Percentiles rank a stretch among this genome's conserved stretches.
phyloP scores from a whole-genome alignment of 2,329 filamentous ascomycete genomes.

The Rhexocercosporidium sp. region DNA sequence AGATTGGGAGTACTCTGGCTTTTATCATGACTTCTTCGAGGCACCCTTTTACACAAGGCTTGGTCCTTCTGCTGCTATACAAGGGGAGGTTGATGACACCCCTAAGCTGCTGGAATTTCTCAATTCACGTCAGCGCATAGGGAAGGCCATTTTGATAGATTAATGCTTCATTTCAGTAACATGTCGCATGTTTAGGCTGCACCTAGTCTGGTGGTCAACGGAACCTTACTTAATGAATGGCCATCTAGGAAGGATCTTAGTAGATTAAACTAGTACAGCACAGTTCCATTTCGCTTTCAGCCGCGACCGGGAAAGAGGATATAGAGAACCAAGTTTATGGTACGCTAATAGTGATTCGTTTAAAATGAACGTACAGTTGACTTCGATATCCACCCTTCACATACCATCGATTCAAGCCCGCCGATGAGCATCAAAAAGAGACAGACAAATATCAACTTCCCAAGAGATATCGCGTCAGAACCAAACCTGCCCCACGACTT shows the following conservation, averaged over 20 bases:
- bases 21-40: background rate
- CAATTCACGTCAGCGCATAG: background rate
- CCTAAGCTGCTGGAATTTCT: background rate
- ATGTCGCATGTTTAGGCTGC: background rate
- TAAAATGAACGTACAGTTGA: too few relatives aligned
- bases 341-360: too few relatives aligned
- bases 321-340: background rate
- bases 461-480: too few relatives aligned
- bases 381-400: too few relatives aligned
- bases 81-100: background rate
- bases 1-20: background rate
- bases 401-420: too few relatives aligned
- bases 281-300: background rate
- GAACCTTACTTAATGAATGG: background rate
- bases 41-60: background rate
- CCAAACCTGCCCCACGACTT: too few relatives aligned
- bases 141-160: background rate
- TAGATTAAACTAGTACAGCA: background rate
- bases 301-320: background rate
- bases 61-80: background rate
- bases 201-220: background rate
- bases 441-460: too few relatives aligned
- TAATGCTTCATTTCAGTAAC: background rate
- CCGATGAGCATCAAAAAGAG: too few relatives aligned
- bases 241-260: background rate